Evolutionary conservation across 768 basidiomycete genomes (phyloP).

Genomic region (Amanita exitialis): DNA sequence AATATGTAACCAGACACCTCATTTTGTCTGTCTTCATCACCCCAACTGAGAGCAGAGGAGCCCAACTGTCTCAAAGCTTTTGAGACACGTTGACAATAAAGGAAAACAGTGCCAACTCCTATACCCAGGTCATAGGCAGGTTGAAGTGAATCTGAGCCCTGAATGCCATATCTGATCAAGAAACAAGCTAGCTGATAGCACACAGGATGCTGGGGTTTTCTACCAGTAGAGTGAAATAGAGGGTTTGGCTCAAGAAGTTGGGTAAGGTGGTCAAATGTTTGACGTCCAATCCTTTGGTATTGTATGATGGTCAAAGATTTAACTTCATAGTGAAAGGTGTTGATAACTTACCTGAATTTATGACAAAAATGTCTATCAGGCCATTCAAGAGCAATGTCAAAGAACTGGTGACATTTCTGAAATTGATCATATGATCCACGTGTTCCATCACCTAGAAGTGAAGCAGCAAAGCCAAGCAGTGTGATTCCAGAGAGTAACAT

Average conservation of each 20-base stretch:
- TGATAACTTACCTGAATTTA: no score
- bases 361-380: constrained; percentile 10
- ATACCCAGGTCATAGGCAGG: no score
- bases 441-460: background rate
- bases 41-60: no score
- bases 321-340: constrained; percentile 5
- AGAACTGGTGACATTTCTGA: constrained; percentile 9
- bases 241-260: constrained; percentile 4
- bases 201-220: constrained; percentile 6
- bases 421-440: constrained; percentile 9
- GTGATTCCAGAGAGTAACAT: no score
- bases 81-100: no score
- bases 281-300: constrained; percentile 1
- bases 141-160: no score
- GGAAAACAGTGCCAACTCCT: no score
- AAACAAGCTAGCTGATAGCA: constrained; percentile 9
- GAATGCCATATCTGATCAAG: constrained; percentile 8
- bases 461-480: no score
- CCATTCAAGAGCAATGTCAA: constrained; percentile 5
- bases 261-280: constrained; percentile 7
- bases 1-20: no score
- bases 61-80: no score
- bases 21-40: no score
- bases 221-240: constrained; percentile 5
- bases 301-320: background rate